Evolutionary conservation across 139 green algal species (phyloP).

Genomic region (Penium margaritaceum): DNA sequence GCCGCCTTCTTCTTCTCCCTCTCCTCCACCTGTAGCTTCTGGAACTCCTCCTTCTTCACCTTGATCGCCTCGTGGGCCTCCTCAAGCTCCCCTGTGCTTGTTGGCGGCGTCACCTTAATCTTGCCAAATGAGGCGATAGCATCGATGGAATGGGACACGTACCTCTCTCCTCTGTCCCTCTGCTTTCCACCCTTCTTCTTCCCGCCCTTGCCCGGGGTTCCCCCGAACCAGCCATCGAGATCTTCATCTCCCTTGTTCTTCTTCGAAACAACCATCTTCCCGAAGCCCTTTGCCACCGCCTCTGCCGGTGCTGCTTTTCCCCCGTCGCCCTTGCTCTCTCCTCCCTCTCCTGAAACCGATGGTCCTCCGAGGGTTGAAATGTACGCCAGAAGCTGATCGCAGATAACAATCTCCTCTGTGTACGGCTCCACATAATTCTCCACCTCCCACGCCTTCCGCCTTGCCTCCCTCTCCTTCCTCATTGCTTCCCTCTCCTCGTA

Average conservation of each 20-base stretch:
- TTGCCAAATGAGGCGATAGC: slow-evolving; percentile 32
- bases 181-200: slow-evolving; percentile 22
- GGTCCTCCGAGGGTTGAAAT: slow-evolving; percentile 26
- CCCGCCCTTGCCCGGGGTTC: slow-evolving; percentile 29
- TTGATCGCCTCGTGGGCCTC: slow-evolving; percentile 33
- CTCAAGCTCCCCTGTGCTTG: not conserved
- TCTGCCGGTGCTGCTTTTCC: slow-evolving; percentile 6
- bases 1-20: slow-evolving; percentile 27
- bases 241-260: slow-evolving; percentile 36
- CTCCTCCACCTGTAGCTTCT: slow-evolving; percentile 34
- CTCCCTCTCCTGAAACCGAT: not conserved
- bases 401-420: slow-evolving; percentile 50
- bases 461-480: slow-evolving; percentile 34
- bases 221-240: slow-evolving; percentile 31
- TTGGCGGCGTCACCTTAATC: slow-evolving; percentile 16
- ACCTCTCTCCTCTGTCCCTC: slow-evolving; percentile 23
- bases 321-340: not conserved
- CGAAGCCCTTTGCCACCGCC: slow-evolving; percentile 21
- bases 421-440: slow-evolving; percentile 53
- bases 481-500: slow-evolving; percentile 41
- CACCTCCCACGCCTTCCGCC: slow-evolving; percentile 18
- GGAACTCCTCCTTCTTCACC: slow-evolving; percentile 30
- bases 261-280: slow-evolving; percentile 27
- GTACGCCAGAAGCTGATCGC: slow-evolving; percentile 46
- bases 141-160: slow-evolving; percentile 35